Percentiles rank a stretch among this genome's conserved stretches.
These are phyloP conservation scores for Fusarium protoensiforme DNA, from an alignment of 2,329 filamentous ascomycete genomes.

Conservation along the genomic window DNA sequence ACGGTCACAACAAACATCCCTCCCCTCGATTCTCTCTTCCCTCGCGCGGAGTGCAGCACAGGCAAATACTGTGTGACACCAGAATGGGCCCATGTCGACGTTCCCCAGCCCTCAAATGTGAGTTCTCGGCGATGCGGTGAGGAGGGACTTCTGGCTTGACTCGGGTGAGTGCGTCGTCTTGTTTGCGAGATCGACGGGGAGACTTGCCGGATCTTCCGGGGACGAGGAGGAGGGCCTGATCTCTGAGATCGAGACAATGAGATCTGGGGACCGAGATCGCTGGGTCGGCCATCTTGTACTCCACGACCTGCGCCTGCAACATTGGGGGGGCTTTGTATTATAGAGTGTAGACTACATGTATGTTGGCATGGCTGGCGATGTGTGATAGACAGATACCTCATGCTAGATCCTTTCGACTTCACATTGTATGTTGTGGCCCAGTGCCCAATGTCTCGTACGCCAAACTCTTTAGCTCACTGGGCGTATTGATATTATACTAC, in stretches of 20 bases:
- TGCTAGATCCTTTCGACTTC: background rate
- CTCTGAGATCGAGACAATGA: conserved; percentile 7
- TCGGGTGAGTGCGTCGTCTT: conserved; percentile 23
- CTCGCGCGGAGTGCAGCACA: conserved; percentile 17
- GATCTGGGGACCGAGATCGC: background rate
- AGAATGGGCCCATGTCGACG: background rate
- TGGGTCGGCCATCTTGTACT: conserved; percentile 6
- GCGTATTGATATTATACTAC: background rate
- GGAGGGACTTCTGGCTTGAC: conserved; percentile 7
- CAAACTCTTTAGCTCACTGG: background rate
- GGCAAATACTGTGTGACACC: conserved; percentile 21
- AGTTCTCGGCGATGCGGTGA: conserved; percentile 29
- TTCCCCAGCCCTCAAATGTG: background rate
- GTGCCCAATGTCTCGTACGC: background rate
- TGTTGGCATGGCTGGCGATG: background rate
- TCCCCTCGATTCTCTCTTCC: background rate
- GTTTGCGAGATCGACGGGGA: conserved; percentile 29
- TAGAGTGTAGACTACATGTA: conserved; percentile 7
- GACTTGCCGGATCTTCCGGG: conserved; percentile 33
- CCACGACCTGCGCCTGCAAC: background rate
- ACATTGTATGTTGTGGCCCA: background rate
- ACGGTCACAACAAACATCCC: conserved; percentile 13
- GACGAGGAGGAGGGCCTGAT: conserved; percentile 18
- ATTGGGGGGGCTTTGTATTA: conserved; percentile 3
- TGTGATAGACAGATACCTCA: background rate